A percentile compares a stretch with the other conserved stretches of the same genome.
Evolutionary conservation across 257 asterid species (phyloP).

Genomic region (Nicotiana paniculata): DNA sequence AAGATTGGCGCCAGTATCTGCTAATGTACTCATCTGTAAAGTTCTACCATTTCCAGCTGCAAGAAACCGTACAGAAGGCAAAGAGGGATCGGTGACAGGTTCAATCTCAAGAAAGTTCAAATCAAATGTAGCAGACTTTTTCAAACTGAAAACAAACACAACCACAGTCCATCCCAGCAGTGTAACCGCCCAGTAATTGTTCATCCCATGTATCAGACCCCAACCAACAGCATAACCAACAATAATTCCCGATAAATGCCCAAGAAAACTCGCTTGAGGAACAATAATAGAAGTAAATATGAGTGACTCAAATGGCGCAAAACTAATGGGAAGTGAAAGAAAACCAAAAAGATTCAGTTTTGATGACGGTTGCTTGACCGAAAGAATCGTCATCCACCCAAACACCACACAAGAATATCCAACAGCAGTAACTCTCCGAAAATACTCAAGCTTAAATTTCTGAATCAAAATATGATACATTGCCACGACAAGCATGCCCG

Average conservation of each 20-base stretch:
- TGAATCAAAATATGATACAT: constrained; percentile 74
- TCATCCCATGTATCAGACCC: constrained; percentile 96
- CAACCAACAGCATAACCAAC: constrained; percentile 84
- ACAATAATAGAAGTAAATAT: constrained; percentile 88
- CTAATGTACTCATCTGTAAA: constrained; percentile 48
- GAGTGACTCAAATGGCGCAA: constrained; percentile 91
- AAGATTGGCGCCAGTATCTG: constrained; percentile 50
- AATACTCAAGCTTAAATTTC: constrained; percentile 70
- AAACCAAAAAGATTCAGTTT: constrained; percentile 89
- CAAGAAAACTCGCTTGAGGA: constrained; percentile 93
- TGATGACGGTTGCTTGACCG: constrained; percentile 76
- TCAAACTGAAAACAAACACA: constrained; percentile 69
- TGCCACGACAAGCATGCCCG: constrained; percentile 77
- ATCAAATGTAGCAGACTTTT: constrained; percentile 69
- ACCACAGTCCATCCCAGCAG: constrained; percentile 75
- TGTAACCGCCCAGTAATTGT: constrained; percentile 81
- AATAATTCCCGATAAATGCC: constrained; percentile 83
- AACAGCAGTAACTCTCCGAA: constrained; percentile 87
- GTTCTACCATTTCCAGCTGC: constrained; percentile 71
- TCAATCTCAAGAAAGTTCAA: constrained; percentile 82
- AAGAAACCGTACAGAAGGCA: constrained; percentile 72
- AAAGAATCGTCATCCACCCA: constrained; percentile 97
- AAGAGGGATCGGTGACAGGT: constrained; percentile 66
- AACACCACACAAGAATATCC: constrained; percentile 98
- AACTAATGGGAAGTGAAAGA: constrained; percentile 90